A percentile compares a stretch with the other conserved stretches of the same genome.
These are phyloP conservation scores for Chloris gayana DNA, from an alignment of 176 grass and related monocot genomes.

Conservation along the genomic window DNA sequence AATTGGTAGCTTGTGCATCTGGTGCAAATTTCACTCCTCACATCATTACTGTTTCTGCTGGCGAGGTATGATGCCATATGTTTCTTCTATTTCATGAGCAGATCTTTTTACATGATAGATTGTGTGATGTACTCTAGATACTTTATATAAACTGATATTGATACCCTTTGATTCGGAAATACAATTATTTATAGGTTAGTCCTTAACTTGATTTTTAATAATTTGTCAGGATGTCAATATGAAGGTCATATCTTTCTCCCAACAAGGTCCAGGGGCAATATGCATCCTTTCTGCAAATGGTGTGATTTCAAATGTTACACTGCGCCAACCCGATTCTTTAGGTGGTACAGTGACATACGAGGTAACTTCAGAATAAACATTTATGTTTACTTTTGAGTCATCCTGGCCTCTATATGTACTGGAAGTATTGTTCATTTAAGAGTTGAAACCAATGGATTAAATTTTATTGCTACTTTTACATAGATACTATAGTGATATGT, in stretches of 20 bases:
- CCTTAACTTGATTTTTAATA: constrained; percentile 2
- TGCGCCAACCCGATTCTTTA: constrained; percentile 71
- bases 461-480: background rate
- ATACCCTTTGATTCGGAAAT: background rate
- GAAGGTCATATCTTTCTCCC: constrained; percentile 87
- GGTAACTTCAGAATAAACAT: constrained; percentile 30
- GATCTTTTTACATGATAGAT: background rate
- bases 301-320: constrained; percentile 77
- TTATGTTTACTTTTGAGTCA: background rate
- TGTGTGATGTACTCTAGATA: background rate
- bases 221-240: constrained; percentile 72
- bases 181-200: background rate
- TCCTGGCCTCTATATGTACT: background rate
- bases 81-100: background rate
- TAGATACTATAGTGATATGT: background rate
- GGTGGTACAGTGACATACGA: constrained; percentile 83
- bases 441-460: background rate
- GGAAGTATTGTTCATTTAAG: background rate
- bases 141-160: background rate
- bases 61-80: constrained; percentile 63
- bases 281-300: constrained; percentile 85
- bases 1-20: constrained; percentile 72
- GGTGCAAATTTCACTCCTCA: constrained; percentile 91
- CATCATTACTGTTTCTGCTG: constrained; percentile 78
- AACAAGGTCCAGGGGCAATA: constrained; percentile 82